Evolutionary conservation across 2,329 filamentous ascomycete genomes (phyloP), one percentile per base, ranked within the genome.

Genomic region (Elsinoe perseae): DNA sequence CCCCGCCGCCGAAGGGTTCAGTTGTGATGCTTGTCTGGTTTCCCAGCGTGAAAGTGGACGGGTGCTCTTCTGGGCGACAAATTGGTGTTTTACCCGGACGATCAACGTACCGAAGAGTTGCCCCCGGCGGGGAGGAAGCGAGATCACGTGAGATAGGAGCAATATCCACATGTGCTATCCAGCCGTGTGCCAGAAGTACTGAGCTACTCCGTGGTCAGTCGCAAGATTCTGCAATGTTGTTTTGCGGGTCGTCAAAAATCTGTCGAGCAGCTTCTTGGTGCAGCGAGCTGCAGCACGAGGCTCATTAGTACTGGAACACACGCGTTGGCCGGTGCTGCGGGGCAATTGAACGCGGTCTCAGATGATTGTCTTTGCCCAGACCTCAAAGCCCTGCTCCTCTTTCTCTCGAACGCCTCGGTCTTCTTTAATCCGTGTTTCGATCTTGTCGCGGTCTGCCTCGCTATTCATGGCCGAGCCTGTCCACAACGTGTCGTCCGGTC

Each of bases 401-500:
- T 14, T 38, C 34, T 28, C 23, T 42, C 43, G 21, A 20, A 54
- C 32, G 25, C 42, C 54, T 59, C 58, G 56, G 58, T 56, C 38
- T 23, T 25, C 56, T 34, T 54, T 48, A 27, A 44, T 52, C 43
- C 43, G 43, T 20, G 4, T 48, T 21, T 12, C 48, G 25, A 52
- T 20, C 48, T 52, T 28, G 48, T 38, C 48, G 30, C 25, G 44
- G 32, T 14, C 12, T 4, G 10, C 28, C 32, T 36, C 32, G 32
- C 32, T 36, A 36, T 36, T 25, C 25, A 52, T 52, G 48, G 48
- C 48, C 48, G 48, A 52, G 23, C 46, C 25, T 9, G 30, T 32
- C 23, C 28, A 56, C 43, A 60, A 16, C 56, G 54, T 38, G 43
- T 58, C 48, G 48, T 21, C 48, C 56, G 58, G 43, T 28, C 38